These are phyloP conservation scores for Colletotrichum sp. DNA, from an alignment of 2,329 filamentous ascomycete species.

Conservation along the genomic window DNA sequence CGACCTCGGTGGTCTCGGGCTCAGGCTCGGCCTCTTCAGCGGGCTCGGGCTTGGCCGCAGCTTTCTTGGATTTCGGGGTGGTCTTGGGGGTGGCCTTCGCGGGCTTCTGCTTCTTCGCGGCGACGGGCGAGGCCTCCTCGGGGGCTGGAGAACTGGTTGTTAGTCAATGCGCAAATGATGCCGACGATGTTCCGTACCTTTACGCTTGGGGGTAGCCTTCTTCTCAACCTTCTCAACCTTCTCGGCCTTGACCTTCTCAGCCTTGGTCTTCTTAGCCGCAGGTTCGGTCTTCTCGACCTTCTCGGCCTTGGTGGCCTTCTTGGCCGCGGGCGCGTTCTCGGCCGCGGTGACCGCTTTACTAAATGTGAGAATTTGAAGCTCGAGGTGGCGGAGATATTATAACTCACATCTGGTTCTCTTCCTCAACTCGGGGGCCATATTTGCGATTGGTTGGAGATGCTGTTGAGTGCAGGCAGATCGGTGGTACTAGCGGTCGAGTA, in stretches of 20 bases:
- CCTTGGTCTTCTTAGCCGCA: slow-evolving; percentile 10
- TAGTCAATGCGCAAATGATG: slow-evolving; percentile 21
- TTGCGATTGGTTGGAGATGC: slow-evolving; percentile 9
- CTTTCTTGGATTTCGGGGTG: slow-evolving; percentile 54
- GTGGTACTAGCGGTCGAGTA: not conserved
- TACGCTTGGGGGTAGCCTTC: slow-evolving; percentile 34
- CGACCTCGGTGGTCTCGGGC: slow-evolving; percentile 22
- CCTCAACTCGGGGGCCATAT: slow-evolving; percentile 52
- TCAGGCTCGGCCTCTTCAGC: slow-evolving; percentile 25
- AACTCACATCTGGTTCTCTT: slow-evolving; percentile 35
- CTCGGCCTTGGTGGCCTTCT: slow-evolving; percentile 16
- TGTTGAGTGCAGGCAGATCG: slow-evolving; percentile 6
- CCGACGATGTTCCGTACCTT: slow-evolving; percentile 31
- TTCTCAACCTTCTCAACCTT: slow-evolving; percentile 28
- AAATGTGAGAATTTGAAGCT: not conserved
- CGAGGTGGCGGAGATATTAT: not conserved
- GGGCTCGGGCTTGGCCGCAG: slow-evolving; percentile 34
- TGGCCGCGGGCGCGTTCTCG: slow-evolving; percentile 33
- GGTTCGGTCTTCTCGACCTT: slow-evolving; percentile 15
- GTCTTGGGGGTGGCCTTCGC: slow-evolving; percentile 49
- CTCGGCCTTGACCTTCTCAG: slow-evolving; percentile 25
- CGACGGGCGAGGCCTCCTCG: slow-evolving; percentile 48
- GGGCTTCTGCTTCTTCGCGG: slow-evolving; percentile 50
- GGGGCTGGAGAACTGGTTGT: slow-evolving; percentile 34
- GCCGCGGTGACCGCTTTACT: slow-evolving; percentile 31